Evolutionary conservation across 1,284 basidiomycete genomes (phyloP).

Genomic region (Gymnopus androsaceus): DNA sequence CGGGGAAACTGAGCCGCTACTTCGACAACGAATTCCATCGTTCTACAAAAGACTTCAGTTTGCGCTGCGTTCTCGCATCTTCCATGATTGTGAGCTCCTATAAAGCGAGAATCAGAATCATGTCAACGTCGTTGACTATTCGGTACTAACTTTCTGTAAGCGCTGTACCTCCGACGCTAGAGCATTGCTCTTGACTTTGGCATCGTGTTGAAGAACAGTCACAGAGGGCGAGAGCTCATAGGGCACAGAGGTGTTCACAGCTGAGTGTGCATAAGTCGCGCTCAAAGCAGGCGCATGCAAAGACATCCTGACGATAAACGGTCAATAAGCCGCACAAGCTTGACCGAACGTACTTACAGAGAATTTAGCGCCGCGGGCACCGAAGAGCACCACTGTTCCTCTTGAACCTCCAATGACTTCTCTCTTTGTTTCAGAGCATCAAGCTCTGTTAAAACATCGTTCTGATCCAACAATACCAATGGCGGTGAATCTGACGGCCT

Average conservation of each 20-base stretch:
- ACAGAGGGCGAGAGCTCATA: constrained; percentile 1
- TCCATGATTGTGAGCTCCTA: constrained; percentile 2
- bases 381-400: background rate
- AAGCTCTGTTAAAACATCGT: constrained; percentile 5
- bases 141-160: constrained; percentile 4
- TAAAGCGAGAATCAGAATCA: background rate
- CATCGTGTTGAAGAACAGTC: background rate
- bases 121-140: background rate
- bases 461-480: constrained; percentile 7
- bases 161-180: background rate
- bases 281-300: background rate
- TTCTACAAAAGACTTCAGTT: constrained; percentile 9
- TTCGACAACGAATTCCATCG: constrained; percentile 6
- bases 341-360: background rate
- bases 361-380: background rate
- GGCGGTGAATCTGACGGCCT: constrained; percentile 1
- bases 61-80: background rate
- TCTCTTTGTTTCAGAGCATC: background rate
- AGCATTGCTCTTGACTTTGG: background rate
- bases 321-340: background rate
- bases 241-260: constrained; percentile 1
- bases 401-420: background rate
- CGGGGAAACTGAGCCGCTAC: background rate
- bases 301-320: background rate
- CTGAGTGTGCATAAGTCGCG: constrained; percentile 3